Evolutionary conservation across 169 alveolate species (phyloP).

Genomic region (Plasmodium gaboni): DNA sequence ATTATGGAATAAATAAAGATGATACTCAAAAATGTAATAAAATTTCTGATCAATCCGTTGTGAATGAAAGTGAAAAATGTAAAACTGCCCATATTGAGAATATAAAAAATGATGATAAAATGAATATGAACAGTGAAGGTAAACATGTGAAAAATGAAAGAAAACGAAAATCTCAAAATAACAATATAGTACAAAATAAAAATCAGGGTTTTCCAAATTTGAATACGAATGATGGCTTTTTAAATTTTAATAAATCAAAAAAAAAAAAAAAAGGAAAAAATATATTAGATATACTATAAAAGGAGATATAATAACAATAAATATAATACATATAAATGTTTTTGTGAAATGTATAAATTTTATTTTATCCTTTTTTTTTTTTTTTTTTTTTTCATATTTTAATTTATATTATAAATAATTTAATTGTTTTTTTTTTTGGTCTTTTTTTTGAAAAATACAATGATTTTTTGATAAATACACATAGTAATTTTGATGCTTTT

Average conservation of each 20-base stretch:
- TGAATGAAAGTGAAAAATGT: not conserved
- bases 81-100: not conserved
- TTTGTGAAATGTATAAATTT: too few species aligned
- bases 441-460: not conserved
- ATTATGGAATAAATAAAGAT: conserved; percentile 27
- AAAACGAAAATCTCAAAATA: not conserved
- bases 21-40: not conserved
- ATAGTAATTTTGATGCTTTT: too few species aligned
- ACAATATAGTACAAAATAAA: not conserved
- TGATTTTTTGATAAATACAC: too few species aligned
- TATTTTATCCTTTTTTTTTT: conserved; percentile 4
- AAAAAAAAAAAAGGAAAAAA: conserved; percentile 52
- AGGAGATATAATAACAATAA: not conserved
- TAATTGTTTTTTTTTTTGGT: not conserved
- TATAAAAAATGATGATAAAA: not conserved
- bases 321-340: too few species aligned
- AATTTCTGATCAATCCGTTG: not conserved
- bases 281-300: conserved; percentile 51
- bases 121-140: not conserved
- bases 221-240: conserved; percentile 14
- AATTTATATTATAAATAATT: not conserved
- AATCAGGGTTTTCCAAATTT: not conserved
- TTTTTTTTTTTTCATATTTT: conserved; percentile 1
- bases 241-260: conserved; percentile 53
- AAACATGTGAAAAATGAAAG: conserved; percentile 10